These are phyloP conservation scores for Candida mattraensis DNA, from an alignment of 805 yeast genomes.

Conservation along the genomic window DNA sequence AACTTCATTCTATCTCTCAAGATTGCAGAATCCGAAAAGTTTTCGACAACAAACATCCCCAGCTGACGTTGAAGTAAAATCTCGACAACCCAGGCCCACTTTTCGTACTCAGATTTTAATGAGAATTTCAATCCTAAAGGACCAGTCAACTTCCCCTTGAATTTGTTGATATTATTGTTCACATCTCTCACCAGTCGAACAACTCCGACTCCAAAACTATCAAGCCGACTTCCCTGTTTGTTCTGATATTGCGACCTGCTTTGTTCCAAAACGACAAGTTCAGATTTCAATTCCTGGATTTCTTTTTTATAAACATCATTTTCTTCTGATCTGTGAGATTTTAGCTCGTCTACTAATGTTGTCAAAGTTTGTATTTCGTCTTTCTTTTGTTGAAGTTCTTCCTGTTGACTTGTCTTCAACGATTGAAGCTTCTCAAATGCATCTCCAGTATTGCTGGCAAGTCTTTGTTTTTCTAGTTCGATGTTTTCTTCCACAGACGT, in stretches of 20 bases:
- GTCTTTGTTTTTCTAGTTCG: conserved; percentile 36
- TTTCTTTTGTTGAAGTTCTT: conserved; percentile 16
- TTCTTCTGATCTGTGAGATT: conserved; percentile 15
- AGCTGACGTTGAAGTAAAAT: conserved; percentile 47
- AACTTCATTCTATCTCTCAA: conserved; percentile 38
- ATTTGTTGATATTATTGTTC: conserved; percentile 32
- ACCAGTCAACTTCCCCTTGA: conserved; percentile 64
- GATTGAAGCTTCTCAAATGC: conserved; percentile 35
- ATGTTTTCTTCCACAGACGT: conserved; percentile 28
- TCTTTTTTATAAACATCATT: conserved; percentile 11
- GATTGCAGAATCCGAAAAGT: conserved; percentile 54
- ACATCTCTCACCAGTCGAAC: conserved; percentile 43
- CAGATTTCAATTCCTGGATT: conserved; percentile 17
- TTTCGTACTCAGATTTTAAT: conserved; percentile 50
- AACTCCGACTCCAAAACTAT: conserved; percentile 53
- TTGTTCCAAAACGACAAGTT: conserved; percentile 23
- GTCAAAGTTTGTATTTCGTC: conserved; percentile 13
- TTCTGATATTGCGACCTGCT: conserved; percentile 30
- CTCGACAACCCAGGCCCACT: conserved; percentile 66
- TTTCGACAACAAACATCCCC: conserved; percentile 66
- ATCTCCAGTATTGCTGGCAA: conserved; percentile 45
- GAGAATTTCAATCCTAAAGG: conserved; percentile 70
- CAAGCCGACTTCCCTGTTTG: conserved; percentile 30
- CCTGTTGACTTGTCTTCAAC: conserved; percentile 18
- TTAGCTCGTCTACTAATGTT: conserved; percentile 10